Evolutionary conservation across 306 rosid species (phyloP).

Genomic region (Glycyrrhiza uralensis): DNA sequence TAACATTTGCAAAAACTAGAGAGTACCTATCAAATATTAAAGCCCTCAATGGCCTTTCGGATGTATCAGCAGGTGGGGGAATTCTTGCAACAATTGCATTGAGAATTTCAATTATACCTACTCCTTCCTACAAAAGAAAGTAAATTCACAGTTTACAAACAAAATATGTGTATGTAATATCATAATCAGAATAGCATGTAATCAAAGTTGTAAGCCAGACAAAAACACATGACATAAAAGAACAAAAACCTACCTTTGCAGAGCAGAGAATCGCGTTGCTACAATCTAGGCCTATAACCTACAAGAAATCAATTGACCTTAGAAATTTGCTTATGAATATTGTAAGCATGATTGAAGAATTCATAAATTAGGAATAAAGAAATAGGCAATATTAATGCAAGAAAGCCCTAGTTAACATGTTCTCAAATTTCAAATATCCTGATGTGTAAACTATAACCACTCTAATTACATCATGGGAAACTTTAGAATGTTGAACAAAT

Average conservation of each 20-base stretch:
- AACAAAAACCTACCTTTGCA: slow-evolving; percentile 65
- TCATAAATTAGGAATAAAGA: background rate
- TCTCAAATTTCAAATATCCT: slow-evolving; percentile 6
- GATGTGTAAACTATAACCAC: slow-evolving; percentile 2
- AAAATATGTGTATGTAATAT: background rate
- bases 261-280: slow-evolving; percentile 85
- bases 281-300: slow-evolving; percentile 87
- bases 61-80: slow-evolving; percentile 73
- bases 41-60: slow-evolving; percentile 71
- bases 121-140: slow-evolving; percentile 65
- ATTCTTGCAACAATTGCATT: slow-evolving; percentile 72
- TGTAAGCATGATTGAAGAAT: background rate
- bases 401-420: background rate
- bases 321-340: slow-evolving; percentile 6
- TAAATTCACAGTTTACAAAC: slow-evolving; percentile 3
- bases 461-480: background rate
- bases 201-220: background rate
- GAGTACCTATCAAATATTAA: slow-evolving; percentile 83
- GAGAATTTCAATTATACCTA: slow-evolving; percentile 78
- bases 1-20: background rate
- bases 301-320: slow-evolving; percentile 29
- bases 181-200: background rate
- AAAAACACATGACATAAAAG: slow-evolving; percentile 3
- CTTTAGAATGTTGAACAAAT: slow-evolving; percentile 1
- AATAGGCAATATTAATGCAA: slow-evolving; percentile 11